Percentiles rank a stretch among this genome's conserved stretches.
phyloP scores from a whole-genome alignment of 345 rosid species.

The Microthlaspi erraticum region DNA sequence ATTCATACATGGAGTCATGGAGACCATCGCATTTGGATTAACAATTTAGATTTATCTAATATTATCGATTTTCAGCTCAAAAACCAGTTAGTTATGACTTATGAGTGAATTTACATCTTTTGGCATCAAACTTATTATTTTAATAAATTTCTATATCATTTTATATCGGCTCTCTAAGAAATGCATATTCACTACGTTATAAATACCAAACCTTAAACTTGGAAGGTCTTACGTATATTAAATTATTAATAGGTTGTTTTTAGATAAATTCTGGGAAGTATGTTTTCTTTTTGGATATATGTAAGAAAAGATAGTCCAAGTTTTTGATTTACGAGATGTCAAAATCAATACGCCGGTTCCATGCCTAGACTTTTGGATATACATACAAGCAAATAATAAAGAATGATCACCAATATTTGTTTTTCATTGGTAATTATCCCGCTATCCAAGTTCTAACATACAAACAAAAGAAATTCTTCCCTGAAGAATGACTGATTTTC shows the following conservation, averaged over 20 bases:
- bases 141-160: no score
- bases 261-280: neutral
- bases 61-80: no score
- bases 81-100: no score
- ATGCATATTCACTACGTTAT: neutral
- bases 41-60: no score
- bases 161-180: neutral
- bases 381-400: neutral
- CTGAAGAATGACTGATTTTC: neutral
- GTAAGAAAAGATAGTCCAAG: conserved; percentile 9
- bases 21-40: no score
- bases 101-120: no score
- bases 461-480: neutral
- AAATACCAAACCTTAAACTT: neutral
- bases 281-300: neutral
- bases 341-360: conserved; percentile 24
- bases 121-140: no score
- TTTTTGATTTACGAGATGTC: conserved; percentile 19
- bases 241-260: no score
- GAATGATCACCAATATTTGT: neutral
- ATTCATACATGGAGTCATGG: no score
- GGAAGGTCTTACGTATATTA: no score
- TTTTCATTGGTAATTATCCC: conserved; percentile 21
- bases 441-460: neutral
- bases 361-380: conserved; percentile 33